phyloP scores from a whole-genome alignment of 2,329 filamentous ascomycete species.

The Stemphylium lycopersici region DNA sequence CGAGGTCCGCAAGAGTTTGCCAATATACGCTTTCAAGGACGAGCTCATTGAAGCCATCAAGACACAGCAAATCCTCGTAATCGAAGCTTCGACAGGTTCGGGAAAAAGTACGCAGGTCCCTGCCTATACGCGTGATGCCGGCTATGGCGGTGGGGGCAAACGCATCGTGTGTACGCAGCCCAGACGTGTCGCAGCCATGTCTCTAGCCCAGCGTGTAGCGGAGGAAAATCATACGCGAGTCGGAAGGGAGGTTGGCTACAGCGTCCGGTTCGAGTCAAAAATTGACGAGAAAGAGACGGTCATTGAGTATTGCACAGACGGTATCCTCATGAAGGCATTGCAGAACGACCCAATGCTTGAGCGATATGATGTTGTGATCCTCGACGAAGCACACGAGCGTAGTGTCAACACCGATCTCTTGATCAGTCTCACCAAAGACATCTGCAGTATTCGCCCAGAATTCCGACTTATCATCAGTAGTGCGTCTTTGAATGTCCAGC shows the following conservation, averaged over 20 bases:
- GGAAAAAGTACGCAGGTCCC: conserved; percentile 96
- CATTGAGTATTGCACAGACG: conserved; percentile 96
- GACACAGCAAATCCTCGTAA: conserved; percentile 84
- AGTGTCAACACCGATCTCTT: conserved; percentile 91
- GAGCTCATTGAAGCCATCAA: conserved; percentile 86
- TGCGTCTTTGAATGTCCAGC: conserved; percentile 91
- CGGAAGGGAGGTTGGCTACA: conserved; percentile 91
- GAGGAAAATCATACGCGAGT: conserved; percentile 87
- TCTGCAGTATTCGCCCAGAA: conserved; percentile 81
- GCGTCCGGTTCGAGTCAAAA: conserved; percentile 91
- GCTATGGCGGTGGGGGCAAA: conserved; percentile 67
- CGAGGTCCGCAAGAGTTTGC: conserved; percentile 86
- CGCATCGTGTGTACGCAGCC: conserved; percentile 88
- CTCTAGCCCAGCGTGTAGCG: conserved; percentile 91
- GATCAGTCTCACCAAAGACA: conserved; percentile 85
- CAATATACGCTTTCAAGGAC: conserved; percentile 75
- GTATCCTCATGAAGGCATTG: conserved; percentile 91
- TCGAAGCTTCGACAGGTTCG: conserved; percentile 92
- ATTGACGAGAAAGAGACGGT: conserved; percentile 79
- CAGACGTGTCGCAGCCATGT: conserved; percentile 95
- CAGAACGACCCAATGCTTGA: conserved; percentile 85
- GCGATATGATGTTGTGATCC: conserved; percentile 87
- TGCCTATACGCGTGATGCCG: conserved; percentile 82
- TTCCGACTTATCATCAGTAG: conserved; percentile 91
- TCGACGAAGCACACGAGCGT: conserved; percentile 96